phyloP scores from a whole-genome alignment of 805 yeast genomes.

The Cyberlindnera amylophila region DNA sequence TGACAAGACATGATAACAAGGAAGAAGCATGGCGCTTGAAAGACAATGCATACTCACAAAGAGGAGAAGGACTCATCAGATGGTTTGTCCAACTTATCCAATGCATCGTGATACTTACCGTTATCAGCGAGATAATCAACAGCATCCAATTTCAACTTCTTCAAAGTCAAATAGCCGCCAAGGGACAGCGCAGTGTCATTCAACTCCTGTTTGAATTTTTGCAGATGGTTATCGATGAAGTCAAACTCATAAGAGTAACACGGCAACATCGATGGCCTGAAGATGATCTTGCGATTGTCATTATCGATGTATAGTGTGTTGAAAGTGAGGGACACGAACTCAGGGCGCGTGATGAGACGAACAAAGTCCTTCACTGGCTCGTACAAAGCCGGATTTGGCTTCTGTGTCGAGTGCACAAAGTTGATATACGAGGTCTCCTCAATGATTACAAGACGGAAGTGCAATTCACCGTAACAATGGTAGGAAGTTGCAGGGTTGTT shows the following conservation, averaged over 20 bases:
- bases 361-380: constrained; percentile 19
- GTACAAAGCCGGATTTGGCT: constrained; percentile 3
- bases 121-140: constrained; percentile 30
- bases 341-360: constrained; percentile 21
- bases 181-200: constrained; percentile 7
- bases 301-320: constrained; percentile 21
- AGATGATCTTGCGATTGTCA: constrained; percentile 18
- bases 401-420: constrained; percentile 10
- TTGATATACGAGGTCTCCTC: constrained; percentile 23
- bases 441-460: constrained; percentile 14
- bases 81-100: constrained; percentile 7
- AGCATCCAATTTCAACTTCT: constrained; percentile 30
- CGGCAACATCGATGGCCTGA: constrained; percentile 25
- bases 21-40: no score
- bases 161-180: constrained; percentile 25
- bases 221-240: constrained; percentile 12
- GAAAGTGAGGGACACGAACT: constrained; percentile 25
- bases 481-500: background rate
- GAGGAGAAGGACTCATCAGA: background rate
- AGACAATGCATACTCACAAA: no score
- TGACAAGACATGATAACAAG: no score
- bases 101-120: constrained; percentile 16
- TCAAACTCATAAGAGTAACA: constrained; percentile 25
- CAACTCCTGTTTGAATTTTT: constrained; percentile 13
- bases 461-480: constrained; percentile 6